Percentiles rank a stretch among this genome's conserved stretches.
Evolutionary conservation across 2,329 filamentous ascomycete genomes (phyloP).

Genomic region (Emmonsiellopsis sp.): DNA sequence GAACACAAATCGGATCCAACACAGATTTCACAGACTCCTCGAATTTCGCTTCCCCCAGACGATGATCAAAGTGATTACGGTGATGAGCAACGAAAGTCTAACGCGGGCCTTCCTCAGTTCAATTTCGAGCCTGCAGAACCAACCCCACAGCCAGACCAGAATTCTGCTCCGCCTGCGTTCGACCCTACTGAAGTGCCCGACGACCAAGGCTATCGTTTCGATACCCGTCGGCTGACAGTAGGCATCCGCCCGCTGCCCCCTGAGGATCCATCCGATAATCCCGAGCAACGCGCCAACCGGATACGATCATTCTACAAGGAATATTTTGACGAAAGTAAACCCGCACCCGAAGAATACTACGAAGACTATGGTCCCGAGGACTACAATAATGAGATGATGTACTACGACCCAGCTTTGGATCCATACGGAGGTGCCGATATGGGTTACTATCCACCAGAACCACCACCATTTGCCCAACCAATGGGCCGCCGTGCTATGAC

Average conservation of each 20-base stretch:
- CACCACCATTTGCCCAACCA: constrained; percentile 67
- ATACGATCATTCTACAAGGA: constrained; percentile 99
- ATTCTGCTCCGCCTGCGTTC: constrained; percentile 9
- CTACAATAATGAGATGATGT: constrained; percentile 54
- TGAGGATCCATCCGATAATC: constrained; percentile 78
- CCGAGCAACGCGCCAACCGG: constrained; percentile 87
- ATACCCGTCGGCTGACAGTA: constrained; percentile 47
- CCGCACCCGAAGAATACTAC: constrained; percentile 54
- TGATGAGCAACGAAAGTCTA: constrained; percentile 41
- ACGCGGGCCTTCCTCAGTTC: constrained; percentile 33
- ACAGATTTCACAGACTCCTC: constrained; percentile 23
- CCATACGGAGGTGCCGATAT: constrained; percentile 13
- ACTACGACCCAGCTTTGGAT: constrained; percentile 22
- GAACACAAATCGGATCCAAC: constrained; percentile 10
- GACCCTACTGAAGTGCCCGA: constrained; percentile 17
- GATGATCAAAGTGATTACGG: constrained; percentile 48
- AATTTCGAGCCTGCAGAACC: constrained; percentile 19
- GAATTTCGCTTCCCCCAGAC: constrained; percentile 34
- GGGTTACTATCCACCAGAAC: constrained; percentile 22
- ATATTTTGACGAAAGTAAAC: constrained; percentile 79
- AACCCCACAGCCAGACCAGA: constrained; percentile 13
- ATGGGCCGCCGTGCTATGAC: constrained; percentile 90
- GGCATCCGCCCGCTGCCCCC: constrained; percentile 77
- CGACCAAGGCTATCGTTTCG: constrained; percentile 19
- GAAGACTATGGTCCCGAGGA: constrained; percentile 69